phyloP scores from a whole-genome alignment of 352 stramenopile species.

The Peronospora farinosa region DNA sequence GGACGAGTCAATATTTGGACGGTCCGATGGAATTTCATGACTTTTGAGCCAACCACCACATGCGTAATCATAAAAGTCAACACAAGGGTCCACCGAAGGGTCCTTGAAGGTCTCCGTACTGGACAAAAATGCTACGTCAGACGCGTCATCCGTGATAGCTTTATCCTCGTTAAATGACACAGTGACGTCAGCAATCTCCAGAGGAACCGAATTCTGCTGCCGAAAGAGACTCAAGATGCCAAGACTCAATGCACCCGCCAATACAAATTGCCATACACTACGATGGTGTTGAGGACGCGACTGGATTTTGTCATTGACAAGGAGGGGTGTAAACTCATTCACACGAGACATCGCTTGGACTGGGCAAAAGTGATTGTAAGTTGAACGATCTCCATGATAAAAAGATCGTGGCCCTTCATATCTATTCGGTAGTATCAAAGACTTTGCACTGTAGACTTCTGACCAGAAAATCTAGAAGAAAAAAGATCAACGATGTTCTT shows the following conservation, averaged over 20 bases:
- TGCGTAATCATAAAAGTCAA: conserved; percentile 74
- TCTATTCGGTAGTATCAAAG: too few species aligned
- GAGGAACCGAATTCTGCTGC: conserved; percentile 1
- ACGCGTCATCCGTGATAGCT: not conserved
- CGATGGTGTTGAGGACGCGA: not conserved
- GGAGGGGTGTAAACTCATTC: conserved; percentile 31
- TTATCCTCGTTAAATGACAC: conserved; percentile 10
- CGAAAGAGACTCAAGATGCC: conserved; percentile 19
- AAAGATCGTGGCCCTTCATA: too few species aligned
- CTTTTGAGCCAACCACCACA: conserved; percentile 63
- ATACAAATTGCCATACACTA: conserved; percentile 17
- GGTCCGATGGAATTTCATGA: conserved; percentile 43
- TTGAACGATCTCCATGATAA: not conserved
- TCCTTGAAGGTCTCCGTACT: conserved; percentile 48
- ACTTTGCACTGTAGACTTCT: too few species aligned
- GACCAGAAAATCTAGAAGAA: too few species aligned
- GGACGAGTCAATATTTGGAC: conserved; percentile 45
- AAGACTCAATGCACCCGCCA: conserved; percentile 14
- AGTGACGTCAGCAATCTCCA: conserved; percentile 1
- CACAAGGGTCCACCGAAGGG: conserved; percentile 46
- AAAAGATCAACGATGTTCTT: too few species aligned
- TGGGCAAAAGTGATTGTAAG: not conserved
- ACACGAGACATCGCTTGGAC: conserved; percentile 3
- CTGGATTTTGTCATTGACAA: conserved; percentile 4
- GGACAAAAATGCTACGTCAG: conserved; percentile 38